Evolutionary conservation across 805 yeast species (phyloP), one percentile per base, ranked within the genome.

Genomic region (Saturnispora besseyi): DNA sequence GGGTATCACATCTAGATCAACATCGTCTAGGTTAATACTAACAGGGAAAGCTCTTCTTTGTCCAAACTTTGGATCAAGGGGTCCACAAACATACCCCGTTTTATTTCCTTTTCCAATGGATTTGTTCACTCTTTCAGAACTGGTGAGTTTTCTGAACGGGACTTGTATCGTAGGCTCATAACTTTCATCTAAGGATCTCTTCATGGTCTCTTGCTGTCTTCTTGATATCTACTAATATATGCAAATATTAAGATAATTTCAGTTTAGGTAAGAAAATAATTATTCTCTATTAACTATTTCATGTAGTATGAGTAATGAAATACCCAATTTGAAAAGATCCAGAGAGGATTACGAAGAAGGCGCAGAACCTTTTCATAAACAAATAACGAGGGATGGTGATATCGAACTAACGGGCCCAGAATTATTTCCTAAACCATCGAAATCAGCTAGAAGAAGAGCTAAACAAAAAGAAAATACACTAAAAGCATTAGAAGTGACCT

Each of bases 1-100:
- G 2, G 66, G 64, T 0, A 45, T 29, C 28, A 51, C 47, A 2
- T 29, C 30, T 4, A 52, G 44, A 44, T 64, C 62, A 4, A 57
- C 50, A 3, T 45, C 28, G 1, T 29, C 45, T 12, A 58, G 40
- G 44, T 58, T 59, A 9, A 67, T 48, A 1, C 48, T 38, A 9
- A 67, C 48, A 0, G 71, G 71, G 33, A 67, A 67, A 13, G 69
- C 71, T 36, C 66, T 49, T 36, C 66, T 44, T 50, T 67, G 71
- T 0, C 71, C 71, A 55, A 66, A 67, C 12, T 59, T 41, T 3
- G 68, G 66, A 50, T 67, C 71, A n/a, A 67, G 13, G 0, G 69
- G 69, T 0, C 70, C 70, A 26, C 56, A 61, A 12, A 59, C 57
- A 41, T 58, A 53, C 8, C 34, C 22, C 5, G 22, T 38, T 18